phyloP scores from a whole-genome alignment of 2,329 filamentous ascomycete genomes.

The Colletotrichum aenigma region DNA sequence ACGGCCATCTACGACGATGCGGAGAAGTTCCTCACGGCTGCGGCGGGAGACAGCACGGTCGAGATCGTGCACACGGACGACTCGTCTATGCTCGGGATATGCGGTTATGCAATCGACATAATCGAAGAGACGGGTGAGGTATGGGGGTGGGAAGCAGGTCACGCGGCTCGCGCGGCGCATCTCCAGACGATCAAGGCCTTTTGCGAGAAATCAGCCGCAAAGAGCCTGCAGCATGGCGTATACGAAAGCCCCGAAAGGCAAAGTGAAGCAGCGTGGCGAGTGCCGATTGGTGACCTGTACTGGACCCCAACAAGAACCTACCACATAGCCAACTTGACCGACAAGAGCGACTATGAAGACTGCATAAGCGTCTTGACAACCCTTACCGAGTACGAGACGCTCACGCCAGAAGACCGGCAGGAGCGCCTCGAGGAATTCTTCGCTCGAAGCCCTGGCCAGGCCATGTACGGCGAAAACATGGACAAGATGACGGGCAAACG shows the following conservation, averaged over 20 bases:
- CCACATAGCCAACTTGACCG: neutral
- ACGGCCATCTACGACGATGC: neutral
- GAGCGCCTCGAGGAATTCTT: neutral
- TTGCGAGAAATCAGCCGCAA: neutral
- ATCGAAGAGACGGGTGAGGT: conserved; percentile 7
- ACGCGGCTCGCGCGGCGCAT: neutral
- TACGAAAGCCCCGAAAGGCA: neutral
- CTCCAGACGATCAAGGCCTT: neutral
- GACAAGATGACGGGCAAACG: neutral
- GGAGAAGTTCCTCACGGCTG: neutral
- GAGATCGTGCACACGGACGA: neutral
- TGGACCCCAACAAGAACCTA: neutral
- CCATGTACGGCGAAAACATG: conserved; percentile 1
- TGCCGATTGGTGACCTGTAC: conserved; percentile 5
- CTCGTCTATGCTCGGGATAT: neutral
- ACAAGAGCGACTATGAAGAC: neutral
- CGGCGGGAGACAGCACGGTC: neutral
- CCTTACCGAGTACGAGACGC: neutral
- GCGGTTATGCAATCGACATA: conserved; percentile 4
- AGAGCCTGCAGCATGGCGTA: neutral
- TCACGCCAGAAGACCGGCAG: neutral
- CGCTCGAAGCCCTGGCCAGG: neutral
- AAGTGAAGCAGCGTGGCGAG: conserved; percentile 11
- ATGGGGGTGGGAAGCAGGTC: neutral
- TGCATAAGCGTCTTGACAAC: neutral